phyloP scores from a whole-genome alignment of 768 basidiomycete genomes.

The Amanita molliuscula region DNA sequence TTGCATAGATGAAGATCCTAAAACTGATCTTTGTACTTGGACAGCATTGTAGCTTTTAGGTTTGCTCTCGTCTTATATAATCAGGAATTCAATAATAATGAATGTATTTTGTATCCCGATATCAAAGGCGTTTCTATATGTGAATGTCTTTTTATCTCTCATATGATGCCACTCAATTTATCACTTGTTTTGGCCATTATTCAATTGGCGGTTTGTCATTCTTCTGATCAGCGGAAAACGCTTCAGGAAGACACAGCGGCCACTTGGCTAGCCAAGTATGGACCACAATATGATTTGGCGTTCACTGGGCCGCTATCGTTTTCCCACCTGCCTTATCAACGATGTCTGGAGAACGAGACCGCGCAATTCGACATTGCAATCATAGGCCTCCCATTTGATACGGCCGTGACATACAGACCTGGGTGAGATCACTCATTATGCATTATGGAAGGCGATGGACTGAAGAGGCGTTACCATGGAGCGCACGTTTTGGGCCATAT shows the following conservation, averaged over 20 bases:
- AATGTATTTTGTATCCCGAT: neutral
- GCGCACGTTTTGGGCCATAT: constrained; percentile 82
- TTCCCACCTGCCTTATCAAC: constrained; percentile 68
- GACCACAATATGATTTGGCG: constrained; percentile 15
- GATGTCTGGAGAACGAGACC: constrained; percentile 53
- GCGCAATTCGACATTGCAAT: constrained; percentile 8
- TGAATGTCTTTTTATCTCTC: no score
- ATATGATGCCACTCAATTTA: no score
- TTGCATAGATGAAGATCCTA: constrained; percentile 3
- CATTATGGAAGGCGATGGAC: no score
- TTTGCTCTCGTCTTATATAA: no score
- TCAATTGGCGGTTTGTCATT: no score
- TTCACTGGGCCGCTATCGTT: constrained; percentile 24
- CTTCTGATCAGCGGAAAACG: no score
- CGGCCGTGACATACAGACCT: constrained; percentile 49
- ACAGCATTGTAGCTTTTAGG: neutral
- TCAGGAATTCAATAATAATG: no score
- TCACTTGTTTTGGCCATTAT: no score
- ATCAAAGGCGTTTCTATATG: neutral
- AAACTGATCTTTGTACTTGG: neutral
- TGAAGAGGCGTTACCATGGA: constrained; percentile 14
- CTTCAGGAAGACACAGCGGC: no score
- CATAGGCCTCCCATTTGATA: constrained; percentile 63
- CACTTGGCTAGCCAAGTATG: constrained; percentile 64
- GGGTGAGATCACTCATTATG: constrained; percentile 27